Base-by-base conservation (phyloP, 495 filamentous ascomycete genomes). In the Penicillium crystallinum region DNA sequence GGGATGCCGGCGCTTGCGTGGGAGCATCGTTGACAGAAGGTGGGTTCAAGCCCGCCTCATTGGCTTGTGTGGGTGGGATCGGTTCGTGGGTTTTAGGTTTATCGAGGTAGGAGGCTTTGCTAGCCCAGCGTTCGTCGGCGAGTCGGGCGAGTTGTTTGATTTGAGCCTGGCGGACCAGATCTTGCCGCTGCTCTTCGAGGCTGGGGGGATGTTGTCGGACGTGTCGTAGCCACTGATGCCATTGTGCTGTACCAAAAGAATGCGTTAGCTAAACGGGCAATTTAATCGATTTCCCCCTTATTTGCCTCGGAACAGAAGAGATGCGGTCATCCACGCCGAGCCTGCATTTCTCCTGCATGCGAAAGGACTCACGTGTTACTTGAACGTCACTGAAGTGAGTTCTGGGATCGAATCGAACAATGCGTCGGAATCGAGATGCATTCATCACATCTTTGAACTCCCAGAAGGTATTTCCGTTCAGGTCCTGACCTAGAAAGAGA, bases 151-250 rank as follows among this genome's bases (percentile, higher is more conserved):
- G 77, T 5, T 82, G 54, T 63, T 88, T 91, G 46, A 97, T 78
- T 47, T 81, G 77, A 18, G 68, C 71, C 63, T 85, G 86, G 15
- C 93, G 79, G 1, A 74, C 49, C 0, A 89, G 59, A 36, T 98
- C 92, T 25, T 72, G 65, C 34, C 74, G 71, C 58, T 95, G 92
- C 67, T 98, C 93, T 15, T 75, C 57, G 15, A 96, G 70, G 0
- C 81, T 81, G 0, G 93, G 93, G 0, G 95, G 76, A 6, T 80
- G 64, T 6, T 61, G 15, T 4, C 93, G 87, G 8, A 88, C 87
- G 57, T 95, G 80, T 33, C 95, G 89, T 11, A 98, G 84, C 93
- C 93, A 98, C 66, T 97, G 92, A 67, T 92, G 89, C 93, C 93
- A 98, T 73, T 87, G 83, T 1, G 92, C 87, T 72, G 73, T 58